A percentile compares a stretch with the other conserved stretches of the same genome.
phyloP scores from a whole-genome alignment of 768 basidiomycete species.

The Leccinum sublutescens region DNA sequence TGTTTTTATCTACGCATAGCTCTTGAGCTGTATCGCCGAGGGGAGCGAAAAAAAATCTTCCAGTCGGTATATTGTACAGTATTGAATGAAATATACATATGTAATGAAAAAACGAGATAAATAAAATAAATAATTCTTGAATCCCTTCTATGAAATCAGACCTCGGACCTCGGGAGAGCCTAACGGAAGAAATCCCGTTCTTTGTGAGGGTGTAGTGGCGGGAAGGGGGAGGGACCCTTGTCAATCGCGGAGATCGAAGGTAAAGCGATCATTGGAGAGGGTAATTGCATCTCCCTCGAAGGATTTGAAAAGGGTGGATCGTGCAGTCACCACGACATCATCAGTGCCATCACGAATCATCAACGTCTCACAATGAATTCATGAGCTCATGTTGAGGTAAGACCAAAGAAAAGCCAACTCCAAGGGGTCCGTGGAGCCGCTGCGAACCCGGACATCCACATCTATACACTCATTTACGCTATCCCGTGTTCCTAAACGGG shows the following conservation, averaged over 20 bases:
- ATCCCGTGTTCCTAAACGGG: neutral
- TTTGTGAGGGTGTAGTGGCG: slow-evolving; percentile 2
- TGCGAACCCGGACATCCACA: neutral
- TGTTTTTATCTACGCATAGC: slow-evolving; percentile 18
- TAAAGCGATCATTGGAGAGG: neutral
- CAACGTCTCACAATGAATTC: neutral
- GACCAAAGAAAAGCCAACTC: slow-evolving; percentile 6
- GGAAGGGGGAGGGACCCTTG: slow-evolving; percentile 5
- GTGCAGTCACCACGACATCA: neutral
- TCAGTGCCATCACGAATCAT: neutral
- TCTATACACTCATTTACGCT: slow-evolving; percentile 2
- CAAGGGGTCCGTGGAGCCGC: slow-evolving; percentile 28
- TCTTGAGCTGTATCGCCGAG: slow-evolving; percentile 31
- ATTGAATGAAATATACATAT: neutral
- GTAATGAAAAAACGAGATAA: neutral
- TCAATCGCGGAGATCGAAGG: slow-evolving; percentile 33
- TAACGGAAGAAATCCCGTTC: slow-evolving; percentile 30
- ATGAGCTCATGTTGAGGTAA: slow-evolving; percentile 4
- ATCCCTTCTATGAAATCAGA: neutral
- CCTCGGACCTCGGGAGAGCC: slow-evolving; percentile 11
- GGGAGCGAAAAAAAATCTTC: neutral
- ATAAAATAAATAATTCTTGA: slow-evolving; percentile 15
- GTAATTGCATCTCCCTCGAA: slow-evolving; percentile 7
- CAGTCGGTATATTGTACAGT: slow-evolving; percentile 12
- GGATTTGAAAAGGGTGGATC: neutral